Evolutionary conservation across 176 grass and related monocot genomes (phyloP).

Genomic region (Phragmites australis): DNA sequence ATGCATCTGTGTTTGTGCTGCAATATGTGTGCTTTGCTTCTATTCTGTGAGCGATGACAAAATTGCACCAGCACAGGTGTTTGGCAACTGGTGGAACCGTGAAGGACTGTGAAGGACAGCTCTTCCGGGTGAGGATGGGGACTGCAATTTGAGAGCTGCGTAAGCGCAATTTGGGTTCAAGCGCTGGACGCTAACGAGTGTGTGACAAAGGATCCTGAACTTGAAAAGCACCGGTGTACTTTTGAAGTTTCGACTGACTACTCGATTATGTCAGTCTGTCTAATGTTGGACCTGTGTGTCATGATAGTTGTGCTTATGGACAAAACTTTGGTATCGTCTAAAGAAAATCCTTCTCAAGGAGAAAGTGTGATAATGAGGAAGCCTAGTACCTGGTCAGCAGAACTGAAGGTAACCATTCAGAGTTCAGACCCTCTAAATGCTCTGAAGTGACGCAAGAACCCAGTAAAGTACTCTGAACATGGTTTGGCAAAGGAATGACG

Average conservation of each 20-base stretch:
- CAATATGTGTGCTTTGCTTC: not conserved
- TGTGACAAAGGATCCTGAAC: not conserved
- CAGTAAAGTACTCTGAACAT: not conserved
- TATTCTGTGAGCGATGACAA: not conserved
- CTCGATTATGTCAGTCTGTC: not conserved
- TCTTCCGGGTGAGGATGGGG: too few species aligned
- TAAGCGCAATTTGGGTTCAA: too few species aligned
- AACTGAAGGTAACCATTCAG: not conserved
- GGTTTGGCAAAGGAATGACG: not conserved
- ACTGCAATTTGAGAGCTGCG: not conserved
- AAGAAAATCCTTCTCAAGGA: too few species aligned
- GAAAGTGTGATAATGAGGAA: not conserved
- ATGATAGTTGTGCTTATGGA: not conserved
- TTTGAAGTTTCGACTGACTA: not conserved
- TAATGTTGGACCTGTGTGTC: not conserved
- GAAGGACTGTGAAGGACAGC: not conserved
- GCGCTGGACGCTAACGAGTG: not conserved
- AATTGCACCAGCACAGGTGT: not conserved
- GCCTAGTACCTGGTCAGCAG: not conserved
- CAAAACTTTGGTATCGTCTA: not conserved
- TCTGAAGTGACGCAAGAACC: not conserved
- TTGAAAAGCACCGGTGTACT: not conserved
- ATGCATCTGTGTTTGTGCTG: not conserved
- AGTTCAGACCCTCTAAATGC: not conserved
- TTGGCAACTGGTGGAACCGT: not conserved